phyloP scores from a whole-genome alignment of 2,329 filamentous ascomycete genomes.

The Neonectria magnoliae region DNA sequence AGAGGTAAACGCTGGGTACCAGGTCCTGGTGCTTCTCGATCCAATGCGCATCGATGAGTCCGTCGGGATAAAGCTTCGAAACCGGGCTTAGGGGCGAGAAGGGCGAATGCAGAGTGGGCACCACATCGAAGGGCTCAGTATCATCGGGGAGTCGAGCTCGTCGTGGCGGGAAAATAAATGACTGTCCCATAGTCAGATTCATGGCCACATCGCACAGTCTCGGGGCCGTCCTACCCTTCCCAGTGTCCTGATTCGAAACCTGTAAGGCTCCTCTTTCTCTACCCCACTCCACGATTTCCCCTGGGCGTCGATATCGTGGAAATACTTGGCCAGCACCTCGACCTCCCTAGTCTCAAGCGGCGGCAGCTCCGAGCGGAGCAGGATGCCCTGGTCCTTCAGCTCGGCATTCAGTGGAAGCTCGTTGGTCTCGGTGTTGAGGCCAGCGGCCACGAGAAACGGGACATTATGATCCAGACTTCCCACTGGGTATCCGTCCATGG shows the following conservation, averaged over 20 bases:
- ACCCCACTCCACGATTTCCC: conserved; percentile 73
- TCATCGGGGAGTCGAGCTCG: conserved; percentile 64
- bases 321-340: conserved; percentile 70
- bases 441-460: conserved; percentile 84
- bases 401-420: conserved; percentile 57
- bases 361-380: conserved; percentile 77
- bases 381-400: conserved; percentile 66
- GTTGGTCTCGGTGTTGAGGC: conserved; percentile 63
- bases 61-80: conserved; percentile 89
- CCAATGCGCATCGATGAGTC: conserved; percentile 84
- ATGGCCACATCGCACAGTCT: conserved; percentile 26
- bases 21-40: conserved; percentile 87
- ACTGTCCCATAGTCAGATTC: conserved; percentile 52
- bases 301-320: conserved; percentile 72
- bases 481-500: conserved; percentile 82
- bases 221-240: conserved; percentile 74
- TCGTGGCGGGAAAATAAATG: conserved; percentile 66
- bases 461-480: conserved; percentile 89
- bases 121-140: conserved; percentile 57
- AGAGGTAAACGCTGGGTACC: conserved; percentile 81
- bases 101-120: conserved; percentile 82
- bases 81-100: conserved; percentile 88
- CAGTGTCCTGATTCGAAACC: conserved; percentile 77
- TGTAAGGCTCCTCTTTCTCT: conserved; percentile 60
- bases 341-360: conserved; percentile 72